Conservation (phyloP, 2,329 filamentous ascomycete genomes). For the Chrysosporium keratinophilum region DNA sequence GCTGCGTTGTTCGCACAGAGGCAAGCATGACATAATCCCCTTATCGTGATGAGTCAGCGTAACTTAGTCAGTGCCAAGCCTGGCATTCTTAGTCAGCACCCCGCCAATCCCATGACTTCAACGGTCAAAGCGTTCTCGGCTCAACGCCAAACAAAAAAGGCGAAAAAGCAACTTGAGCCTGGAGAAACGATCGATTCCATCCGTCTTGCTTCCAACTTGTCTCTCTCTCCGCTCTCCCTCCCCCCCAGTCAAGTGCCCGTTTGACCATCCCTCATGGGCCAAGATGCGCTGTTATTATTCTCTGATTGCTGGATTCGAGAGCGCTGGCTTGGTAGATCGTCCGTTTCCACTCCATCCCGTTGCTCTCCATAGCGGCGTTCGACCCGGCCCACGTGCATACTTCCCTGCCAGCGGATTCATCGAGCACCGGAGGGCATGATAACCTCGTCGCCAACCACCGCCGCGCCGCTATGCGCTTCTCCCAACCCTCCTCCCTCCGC, state of each 20-base stretch:
- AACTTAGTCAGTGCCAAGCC: neutral
- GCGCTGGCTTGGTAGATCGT: slow-evolving; percentile 16
- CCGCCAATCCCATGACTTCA: slow-evolving; percentile 4
- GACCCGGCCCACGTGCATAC: slow-evolving; percentile 17
- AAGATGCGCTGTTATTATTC: slow-evolving; percentile 5
- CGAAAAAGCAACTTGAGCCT: neutral
- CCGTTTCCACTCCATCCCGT: neutral
- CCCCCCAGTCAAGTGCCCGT: slow-evolving; percentile 2
- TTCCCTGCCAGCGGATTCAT: neutral
- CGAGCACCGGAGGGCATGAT: slow-evolving; percentile 23
- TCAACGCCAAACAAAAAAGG: neutral
- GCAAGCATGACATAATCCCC: neutral
- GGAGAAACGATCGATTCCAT: too few species aligned
- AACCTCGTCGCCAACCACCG: slow-evolving; percentile 33
- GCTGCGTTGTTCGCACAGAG: neutral
- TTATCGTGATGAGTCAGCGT: neutral
- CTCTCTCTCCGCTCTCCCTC: neutral
- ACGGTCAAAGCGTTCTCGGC: neutral
- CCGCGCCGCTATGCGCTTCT: slow-evolving; percentile 28
- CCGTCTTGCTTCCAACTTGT: neutral
- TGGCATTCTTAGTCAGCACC: neutral
- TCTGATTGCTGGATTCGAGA: slow-evolving; percentile 19
- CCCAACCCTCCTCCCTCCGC: slow-evolving; percentile 20
- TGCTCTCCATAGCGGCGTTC: slow-evolving; percentile 8
- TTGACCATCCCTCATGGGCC: neutral